These are phyloP conservation scores for Gossypium laxum DNA, from an alignment of 441 rosid genomes.

Conservation along the genomic window DNA sequence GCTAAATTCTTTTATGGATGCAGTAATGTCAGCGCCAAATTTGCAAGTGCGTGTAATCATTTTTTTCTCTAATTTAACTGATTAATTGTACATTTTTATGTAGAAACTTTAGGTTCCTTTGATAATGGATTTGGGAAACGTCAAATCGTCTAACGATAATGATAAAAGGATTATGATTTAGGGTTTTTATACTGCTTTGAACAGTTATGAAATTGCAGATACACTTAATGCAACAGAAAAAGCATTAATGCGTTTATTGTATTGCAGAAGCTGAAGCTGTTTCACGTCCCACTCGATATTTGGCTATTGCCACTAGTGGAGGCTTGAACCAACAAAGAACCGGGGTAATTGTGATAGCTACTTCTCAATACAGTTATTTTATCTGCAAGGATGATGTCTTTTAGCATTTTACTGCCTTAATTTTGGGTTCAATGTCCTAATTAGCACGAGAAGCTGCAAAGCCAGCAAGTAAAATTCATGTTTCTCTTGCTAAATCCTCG, in stretches of 20 bases:
- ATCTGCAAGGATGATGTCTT: not conserved
- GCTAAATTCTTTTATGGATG: conserved; percentile 59
- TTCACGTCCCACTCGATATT: conserved; percentile 42
- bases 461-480: not conserved
- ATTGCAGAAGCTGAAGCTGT: conserved; percentile 46
- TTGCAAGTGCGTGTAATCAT: conserved; percentile 38
- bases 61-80: not conserved
- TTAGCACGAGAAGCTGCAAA: not conserved
- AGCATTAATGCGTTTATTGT: not conserved
- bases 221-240: not conserved
- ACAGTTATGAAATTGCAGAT: not conserved
- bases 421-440: not conserved
- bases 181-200: not conserved
- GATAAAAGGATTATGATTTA: not conserved
- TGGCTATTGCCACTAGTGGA: conserved; percentile 76
- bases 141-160: not conserved
- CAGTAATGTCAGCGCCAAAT: conserved; percentile 60
- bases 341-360: conserved; percentile 46
- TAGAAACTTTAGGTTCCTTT: not conserved
- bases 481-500: conserved; percentile 3
- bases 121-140: not conserved
- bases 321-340: conserved; percentile 91
- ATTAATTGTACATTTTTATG: not conserved
- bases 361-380: not conserved
- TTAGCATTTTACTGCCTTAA: not conserved